Evolutionary conservation across 352 stramenopile species (phyloP), one percentile per base, ranked within the genome.

Genomic region (Globisporangium splendens): DNA sequence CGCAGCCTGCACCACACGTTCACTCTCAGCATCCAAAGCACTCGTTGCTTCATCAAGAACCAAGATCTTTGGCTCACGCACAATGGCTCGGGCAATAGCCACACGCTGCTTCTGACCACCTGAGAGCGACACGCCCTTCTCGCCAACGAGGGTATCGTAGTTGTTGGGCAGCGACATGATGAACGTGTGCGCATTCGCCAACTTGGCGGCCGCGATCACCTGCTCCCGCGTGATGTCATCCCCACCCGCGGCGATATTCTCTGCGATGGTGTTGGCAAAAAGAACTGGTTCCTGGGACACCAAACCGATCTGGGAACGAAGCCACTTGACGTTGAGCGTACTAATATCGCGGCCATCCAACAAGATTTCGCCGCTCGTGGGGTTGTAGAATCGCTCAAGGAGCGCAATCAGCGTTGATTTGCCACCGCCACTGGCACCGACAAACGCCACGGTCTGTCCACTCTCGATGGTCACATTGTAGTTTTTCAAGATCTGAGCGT

Each of bases 391-490:
- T 20, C 89, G 75, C 61, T 96, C 71, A 12, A 97, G 61, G 0
- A 98, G 63, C 7, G 73, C 64, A 13, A 95, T 73, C 10, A 90
- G 66, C 15, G 86, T 97, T 44, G 61, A 86, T 66, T 98, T 98
- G 41, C 91, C 93, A 39, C 79, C 89, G 7, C 90, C 90, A 67
- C 70, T 91, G n/a, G 80, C 50, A 0, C 95, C 94, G 28, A 96
- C 86, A 14, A 98, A 73, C 2, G 93, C 95, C 33, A 97, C 78
- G 1, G 86, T 93, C 33, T n/a, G n/a, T n/a, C n/a, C n/a, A n/a
- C n/a, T n/a, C n/a, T n/a, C n/a, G n/a, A n/a, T n/a, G n/a, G n/a
- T n/a, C n/a, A 98, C 61, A 48, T 76, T 88, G 54, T 98, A 81
- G 55, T 77, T 72, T 24, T 83, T 77, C 24, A 98, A 75, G n/a